Base-by-base conservation (phyloP, 2,329 filamentous ascomycete species). In the Sporothrix humicola region DNA sequence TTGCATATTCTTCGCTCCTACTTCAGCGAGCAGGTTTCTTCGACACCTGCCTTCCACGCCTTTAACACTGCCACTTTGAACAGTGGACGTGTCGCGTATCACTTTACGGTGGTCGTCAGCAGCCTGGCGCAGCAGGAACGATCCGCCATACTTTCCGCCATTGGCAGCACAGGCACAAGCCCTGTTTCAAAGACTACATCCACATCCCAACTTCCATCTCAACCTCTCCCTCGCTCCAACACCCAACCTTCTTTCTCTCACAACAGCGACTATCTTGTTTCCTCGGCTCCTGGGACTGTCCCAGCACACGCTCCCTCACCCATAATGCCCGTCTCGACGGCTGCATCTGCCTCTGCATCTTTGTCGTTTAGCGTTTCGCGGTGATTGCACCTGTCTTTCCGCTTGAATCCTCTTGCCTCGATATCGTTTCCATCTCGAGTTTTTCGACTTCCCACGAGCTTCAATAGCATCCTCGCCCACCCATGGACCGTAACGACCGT, bases 241-340 rank as follows among this genome's bases (percentile, higher is more conserved):
- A 17, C 3, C 46, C 46, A 48, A 8, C 52, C 20, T 26, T 52
- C 13, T 56, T 20, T 12, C 9, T 56, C 23, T 54, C 20, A 9
- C 59, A 1, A 15, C 59, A 17, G 59, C 37, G 13, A 15, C 1
- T 5, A 46, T 48, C 42, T 13, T 7, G 31, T 37, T 37, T 37
- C 31, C 31, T 37, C 7, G 31, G 31, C 7, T 37, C 31, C 4
- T 37, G 31, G 31, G 4, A 37, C 31, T 37, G 31, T 37, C 4
- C 31, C 31, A 7, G n/a, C 42, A 66, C 42, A 48, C 61, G 61
- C 42, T 13, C 31, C 61, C 46, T 20, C 17, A 44, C 69, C 69
- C 42, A 65, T n/a, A 58, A 71, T 71, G 69, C 58, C 46, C 56
- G 69, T 20, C 56, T 71, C 69, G 69, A 63, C 58, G 69, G 69